A percentile compares a stretch with the other conserved stretches of the same genome.
These are phyloP conservation scores for Cornus florida DNA, from an alignment of 148 eudicot species.

Conservation along the genomic window DNA sequence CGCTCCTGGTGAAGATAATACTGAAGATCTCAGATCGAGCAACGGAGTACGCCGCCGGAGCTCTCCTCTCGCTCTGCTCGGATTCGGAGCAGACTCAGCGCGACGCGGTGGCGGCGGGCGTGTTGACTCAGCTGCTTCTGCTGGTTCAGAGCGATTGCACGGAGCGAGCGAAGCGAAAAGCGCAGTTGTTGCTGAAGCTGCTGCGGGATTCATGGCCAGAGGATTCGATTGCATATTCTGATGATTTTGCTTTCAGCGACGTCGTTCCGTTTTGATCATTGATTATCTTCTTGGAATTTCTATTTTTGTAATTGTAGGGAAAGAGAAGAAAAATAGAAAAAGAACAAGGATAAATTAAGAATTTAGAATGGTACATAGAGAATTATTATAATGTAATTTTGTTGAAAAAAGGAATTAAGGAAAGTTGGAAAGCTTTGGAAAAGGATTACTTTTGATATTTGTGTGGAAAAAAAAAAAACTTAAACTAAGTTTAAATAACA, in stretches of 20 bases:
- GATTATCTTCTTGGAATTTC: background rate
- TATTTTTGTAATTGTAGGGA: conserved; percentile 3
- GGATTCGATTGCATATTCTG: conserved; percentile 50
- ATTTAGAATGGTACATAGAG: conserved; percentile 12
- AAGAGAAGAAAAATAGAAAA: background rate
- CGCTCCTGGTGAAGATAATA: conserved; percentile 53
- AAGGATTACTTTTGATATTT: too few species aligned
- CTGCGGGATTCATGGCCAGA: conserved; percentile 80
- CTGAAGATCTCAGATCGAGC: conserved; percentile 74
- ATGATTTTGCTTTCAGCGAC: conserved; percentile 63
- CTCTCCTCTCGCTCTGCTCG: conserved; percentile 65
- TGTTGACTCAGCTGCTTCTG: conserved; percentile 61
- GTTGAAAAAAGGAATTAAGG: background rate
- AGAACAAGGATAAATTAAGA: background rate
- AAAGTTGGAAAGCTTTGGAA: background rate
- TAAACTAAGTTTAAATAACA: too few species aligned
- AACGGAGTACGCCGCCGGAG: conserved; percentile 86
- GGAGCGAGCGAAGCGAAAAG: conserved; percentile 78
- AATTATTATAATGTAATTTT: conserved; percentile 12
- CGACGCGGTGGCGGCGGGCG: conserved; percentile 82
- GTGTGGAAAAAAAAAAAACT: too few species aligned
- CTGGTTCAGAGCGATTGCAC: conserved; percentile 86
- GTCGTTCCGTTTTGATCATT: conserved; percentile 53
- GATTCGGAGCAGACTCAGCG: conserved; percentile 53
- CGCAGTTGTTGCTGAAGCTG: conserved; percentile 73